phyloP scores from a whole-genome alignment of 2,329 filamentous ascomycete genomes.

The Verticillium tricorpus region DNA sequence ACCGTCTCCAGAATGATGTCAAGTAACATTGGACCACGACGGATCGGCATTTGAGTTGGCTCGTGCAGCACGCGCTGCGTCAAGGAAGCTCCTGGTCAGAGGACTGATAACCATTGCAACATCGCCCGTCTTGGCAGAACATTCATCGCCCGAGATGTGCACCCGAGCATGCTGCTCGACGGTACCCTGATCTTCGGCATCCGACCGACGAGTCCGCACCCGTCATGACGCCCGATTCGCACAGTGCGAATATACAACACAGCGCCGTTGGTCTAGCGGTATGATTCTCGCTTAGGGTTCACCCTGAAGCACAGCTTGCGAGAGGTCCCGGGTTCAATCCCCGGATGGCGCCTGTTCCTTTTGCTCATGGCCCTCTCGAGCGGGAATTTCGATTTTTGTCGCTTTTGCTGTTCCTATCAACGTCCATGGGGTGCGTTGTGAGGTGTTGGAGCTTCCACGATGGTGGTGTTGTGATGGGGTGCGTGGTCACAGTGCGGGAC shows the following conservation, averaged over 20 bases:
- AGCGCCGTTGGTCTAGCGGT: slow-evolving; percentile 54
- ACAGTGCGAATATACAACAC: not conserved
- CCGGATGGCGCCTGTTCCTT: slow-evolving; percentile 12
- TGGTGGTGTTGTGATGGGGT: not conserved
- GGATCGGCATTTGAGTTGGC: not conserved
- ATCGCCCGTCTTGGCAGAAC: not conserved
- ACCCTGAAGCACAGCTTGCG: slow-evolving; percentile 21
- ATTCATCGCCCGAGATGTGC: not conserved
- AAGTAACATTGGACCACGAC: not conserved
- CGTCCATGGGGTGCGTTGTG: not conserved
- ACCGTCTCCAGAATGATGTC: not conserved
- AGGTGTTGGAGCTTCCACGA: not conserved
- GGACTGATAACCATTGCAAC: not conserved
- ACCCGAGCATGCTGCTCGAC: not conserved
- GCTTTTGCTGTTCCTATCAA: not conserved
- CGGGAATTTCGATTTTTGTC: not conserved
- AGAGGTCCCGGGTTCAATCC: slow-evolving; percentile 19
- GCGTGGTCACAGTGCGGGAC: not conserved
- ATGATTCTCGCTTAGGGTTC: slow-evolving; percentile 67
- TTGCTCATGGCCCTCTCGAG: not conserved
- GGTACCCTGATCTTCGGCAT: too few species aligned
- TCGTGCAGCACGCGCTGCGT: not conserved
- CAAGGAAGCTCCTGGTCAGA: not conserved
- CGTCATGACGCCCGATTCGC: not conserved
- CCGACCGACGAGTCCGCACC: too few species aligned